Conservation (phyloP, 331 rosid species). For the Ulmus americana region DNA sequence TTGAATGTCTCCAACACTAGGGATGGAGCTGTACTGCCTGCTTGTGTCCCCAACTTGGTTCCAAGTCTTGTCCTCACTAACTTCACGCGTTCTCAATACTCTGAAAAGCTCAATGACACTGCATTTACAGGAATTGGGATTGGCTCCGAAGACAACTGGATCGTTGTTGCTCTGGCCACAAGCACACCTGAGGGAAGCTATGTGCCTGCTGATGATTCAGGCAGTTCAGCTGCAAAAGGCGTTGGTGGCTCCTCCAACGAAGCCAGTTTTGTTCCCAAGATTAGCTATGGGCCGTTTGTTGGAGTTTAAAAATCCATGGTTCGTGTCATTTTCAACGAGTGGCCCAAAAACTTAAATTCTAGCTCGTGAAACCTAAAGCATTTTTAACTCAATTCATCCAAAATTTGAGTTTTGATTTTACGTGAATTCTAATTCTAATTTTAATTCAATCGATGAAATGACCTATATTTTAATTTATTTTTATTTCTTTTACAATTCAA, state of each 20-base stretch:
- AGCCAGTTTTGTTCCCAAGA: slow-evolving; percentile 36
- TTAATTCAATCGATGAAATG: no score
- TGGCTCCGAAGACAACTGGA: slow-evolving; percentile 72
- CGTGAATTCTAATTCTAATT: no score
- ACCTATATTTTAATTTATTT: no score
- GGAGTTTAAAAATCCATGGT: no score
- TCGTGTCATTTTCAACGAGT: no score
- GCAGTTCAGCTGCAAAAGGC: slow-evolving; percentile 18
- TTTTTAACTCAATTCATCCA: no score
- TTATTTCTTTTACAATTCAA: no score
- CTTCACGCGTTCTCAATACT: slow-evolving; percentile 75
- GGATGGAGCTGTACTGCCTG: slow-evolving; percentile 70
- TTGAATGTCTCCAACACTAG: slow-evolving; percentile 66
- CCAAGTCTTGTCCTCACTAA: slow-evolving; percentile 57
- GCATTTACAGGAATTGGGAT: slow-evolving; percentile 62
- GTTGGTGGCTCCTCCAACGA: slow-evolving; percentile 11
- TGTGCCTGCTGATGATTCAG: slow-evolving; percentile 25
- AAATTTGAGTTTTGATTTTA: no score
- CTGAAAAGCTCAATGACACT: slow-evolving; percentile 59
- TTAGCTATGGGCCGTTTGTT: no score
- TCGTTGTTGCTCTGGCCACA: slow-evolving; percentile 71
- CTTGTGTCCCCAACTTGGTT: slow-evolving; percentile 66
- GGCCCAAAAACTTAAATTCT: no score
- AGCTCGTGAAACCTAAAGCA: no score
- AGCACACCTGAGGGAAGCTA: slow-evolving; percentile 64